Evolutionary conservation across 768 basidiomycete species (phyloP), one percentile per base, ranked within the genome.

Genomic region (Bullera alba): DNA sequence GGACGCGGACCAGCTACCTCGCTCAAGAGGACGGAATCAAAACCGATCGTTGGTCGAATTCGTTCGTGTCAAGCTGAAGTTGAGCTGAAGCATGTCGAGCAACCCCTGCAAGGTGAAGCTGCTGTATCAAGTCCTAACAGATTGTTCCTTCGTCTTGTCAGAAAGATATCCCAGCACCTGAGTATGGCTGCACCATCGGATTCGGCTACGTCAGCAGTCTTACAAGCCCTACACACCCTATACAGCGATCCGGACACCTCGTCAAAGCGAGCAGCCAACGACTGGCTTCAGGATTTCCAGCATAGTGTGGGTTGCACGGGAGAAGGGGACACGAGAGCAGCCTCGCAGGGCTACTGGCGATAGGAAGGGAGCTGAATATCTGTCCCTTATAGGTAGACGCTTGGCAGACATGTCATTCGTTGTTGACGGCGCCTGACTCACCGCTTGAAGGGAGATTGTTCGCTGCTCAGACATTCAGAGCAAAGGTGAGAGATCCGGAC

Each of bases 241-340:
- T 75, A 75, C 50, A 61, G 69, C 37, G 61, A 76, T 46, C 86
- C 93, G 27, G 87, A 93, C 78, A 85, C 86, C 63, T 73, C 74
- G 15, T 83, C 87, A 16, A 79, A 95, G 58, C 86, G 87, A 60
- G 80, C 79, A 60, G 93, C 91, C 60, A 96, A 95, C 76, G 76
- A 82, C 60, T 96, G 91, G 91, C 83, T 99, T 56, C 86, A 91
- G 77, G 90, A 92, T 74, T 99, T 97, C 73, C 93, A 99, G 77
- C 92, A 96, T 79, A 92, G 89, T 78, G 93, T 96, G 83, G 85
- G 82, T 86, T 10, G 28, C 28, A n/a, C n/a, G n/a, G n/a, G n/a
- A n/a, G n/a, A n/a, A n/a, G 26, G 10, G 7, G 5, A 3, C 12
- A 25, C 3, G 10, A n/a, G 10, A 34, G 32, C 32, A 34, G 32